phyloP scores from a whole-genome alignment of 1,284 basidiomycete species.

The Leucoagaricus sp. region DNA sequence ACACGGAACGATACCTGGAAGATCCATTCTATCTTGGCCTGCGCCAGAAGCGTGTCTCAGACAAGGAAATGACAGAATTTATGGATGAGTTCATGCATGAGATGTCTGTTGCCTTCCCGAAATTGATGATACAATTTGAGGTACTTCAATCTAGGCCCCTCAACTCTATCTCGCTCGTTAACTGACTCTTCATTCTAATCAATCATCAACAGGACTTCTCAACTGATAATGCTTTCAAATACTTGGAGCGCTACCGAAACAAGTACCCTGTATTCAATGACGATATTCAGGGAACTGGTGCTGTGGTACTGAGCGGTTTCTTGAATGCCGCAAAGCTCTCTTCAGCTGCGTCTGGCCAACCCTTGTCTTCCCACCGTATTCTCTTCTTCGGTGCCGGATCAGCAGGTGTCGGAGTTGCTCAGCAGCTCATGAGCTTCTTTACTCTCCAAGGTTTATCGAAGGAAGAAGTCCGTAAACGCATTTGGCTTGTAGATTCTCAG shows the following conservation, averaged over 20 bases:
- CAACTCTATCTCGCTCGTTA: slow-evolving; percentile 18
- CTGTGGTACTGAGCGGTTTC: slow-evolving; percentile 91
- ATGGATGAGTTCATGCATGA: slow-evolving; percentile 95
- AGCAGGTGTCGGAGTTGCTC: slow-evolving; percentile 88
- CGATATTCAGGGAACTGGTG: slow-evolving; percentile 88
- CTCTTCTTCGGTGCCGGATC: slow-evolving; percentile 92
- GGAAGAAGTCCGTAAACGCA: slow-evolving; percentile 76
- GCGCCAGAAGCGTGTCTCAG: slow-evolving; percentile 67
- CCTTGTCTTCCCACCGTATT: slow-evolving; percentile 79
- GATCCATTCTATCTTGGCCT: slow-evolving; percentile 93
- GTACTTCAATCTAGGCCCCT: slow-evolving; percentile 31
- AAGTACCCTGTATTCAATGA: slow-evolving; percentile 89
- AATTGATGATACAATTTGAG: slow-evolving; percentile 91
- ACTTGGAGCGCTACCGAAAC: slow-evolving; percentile 74
- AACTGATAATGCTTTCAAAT: slow-evolving; percentile 84
- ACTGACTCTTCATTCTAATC: slow-evolving; percentile 7
- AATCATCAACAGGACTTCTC: slow-evolving; percentile 67
- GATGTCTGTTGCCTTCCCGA: slow-evolving; percentile 75
- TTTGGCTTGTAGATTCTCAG: slow-evolving; percentile 88
- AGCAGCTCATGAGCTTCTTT: slow-evolving; percentile 90
- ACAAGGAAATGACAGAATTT: slow-evolving; percentile 73
- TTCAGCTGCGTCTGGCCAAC: slow-evolving; percentile 67
- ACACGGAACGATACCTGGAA: slow-evolving; percentile 79
- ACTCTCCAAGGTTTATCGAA: slow-evolving; percentile 73
- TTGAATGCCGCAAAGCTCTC: slow-evolving; percentile 85